phyloP scores from a whole-genome alignment of 768 basidiomycete species.

The Suillus subalutaceus region DNA sequence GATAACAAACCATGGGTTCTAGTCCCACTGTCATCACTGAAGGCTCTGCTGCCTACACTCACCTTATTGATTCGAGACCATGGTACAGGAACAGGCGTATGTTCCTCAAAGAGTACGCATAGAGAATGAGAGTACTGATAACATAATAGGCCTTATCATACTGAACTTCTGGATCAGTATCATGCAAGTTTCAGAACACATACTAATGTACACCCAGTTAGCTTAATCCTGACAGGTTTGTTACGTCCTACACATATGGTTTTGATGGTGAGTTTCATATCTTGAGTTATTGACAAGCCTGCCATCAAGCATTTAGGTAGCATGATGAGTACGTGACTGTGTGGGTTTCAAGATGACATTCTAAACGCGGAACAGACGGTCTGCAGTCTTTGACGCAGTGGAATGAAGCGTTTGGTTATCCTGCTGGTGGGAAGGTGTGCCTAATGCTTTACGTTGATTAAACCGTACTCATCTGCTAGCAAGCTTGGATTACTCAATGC shows the following conservation, averaged over 20 bases:
- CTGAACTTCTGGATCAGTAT: constrained; percentile 70
- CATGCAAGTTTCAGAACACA: constrained; percentile 42
- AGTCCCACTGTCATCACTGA: constrained; percentile 6
- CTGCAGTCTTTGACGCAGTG: constrained; percentile 42
- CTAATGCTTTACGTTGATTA: not conserved
- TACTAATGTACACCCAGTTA: not conserved
- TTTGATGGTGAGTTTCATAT: constrained; percentile 32
- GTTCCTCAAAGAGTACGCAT: no score
- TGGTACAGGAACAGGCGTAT: constrained; percentile 74
- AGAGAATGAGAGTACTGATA: no score
- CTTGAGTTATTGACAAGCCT: not conserved
- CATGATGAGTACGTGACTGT: constrained; percentile 39
- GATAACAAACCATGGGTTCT: no score
- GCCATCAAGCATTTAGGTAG: constrained; percentile 24
- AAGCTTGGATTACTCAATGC: constrained; percentile 40
- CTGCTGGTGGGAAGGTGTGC: constrained; percentile 31
- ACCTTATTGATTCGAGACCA: constrained; percentile 61
- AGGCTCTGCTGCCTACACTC: constrained; percentile 39
- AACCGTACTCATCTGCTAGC: not conserved
- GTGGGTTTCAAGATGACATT: not conserved
- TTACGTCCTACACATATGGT: constrained; percentile 41
- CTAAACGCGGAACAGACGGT: constrained; percentile 29
- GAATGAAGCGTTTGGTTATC: constrained; percentile 35
- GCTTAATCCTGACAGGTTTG: constrained; percentile 26
- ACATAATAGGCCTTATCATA: constrained; percentile 46